Conservation (phyloP, 1,284 basidiomycete genomes). For the Waitea zeae region DNA sequence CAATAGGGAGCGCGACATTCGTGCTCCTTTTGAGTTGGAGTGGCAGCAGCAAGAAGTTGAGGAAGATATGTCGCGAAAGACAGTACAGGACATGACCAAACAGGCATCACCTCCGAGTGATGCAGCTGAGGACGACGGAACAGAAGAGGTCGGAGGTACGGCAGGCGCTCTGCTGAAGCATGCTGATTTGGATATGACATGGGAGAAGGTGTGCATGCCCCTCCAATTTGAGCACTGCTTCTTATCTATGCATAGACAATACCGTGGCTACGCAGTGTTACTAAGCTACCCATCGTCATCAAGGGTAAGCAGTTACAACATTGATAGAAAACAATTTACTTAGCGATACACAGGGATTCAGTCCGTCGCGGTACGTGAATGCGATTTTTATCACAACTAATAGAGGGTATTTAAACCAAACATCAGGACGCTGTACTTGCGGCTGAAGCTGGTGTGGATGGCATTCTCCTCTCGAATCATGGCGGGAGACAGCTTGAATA, state of each 20-base stretch:
- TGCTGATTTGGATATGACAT: conserved; percentile 58
- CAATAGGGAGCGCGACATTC: conserved; percentile 71
- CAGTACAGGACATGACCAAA: too few relatives aligned
- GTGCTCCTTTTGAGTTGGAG: conserved; percentile 42
- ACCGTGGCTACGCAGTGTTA: conserved; percentile 60
- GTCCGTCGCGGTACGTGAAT: conserved; percentile 44
- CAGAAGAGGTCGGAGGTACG: conserved; percentile 33
- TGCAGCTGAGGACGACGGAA: conserved; percentile 16
- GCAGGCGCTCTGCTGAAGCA: conserved; percentile 46
- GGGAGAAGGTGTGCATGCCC: conserved; percentile 30
- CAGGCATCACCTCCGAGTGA: too few relatives aligned
- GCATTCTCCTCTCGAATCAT: conserved; percentile 84
- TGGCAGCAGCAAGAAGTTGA: conserved; percentile 29
- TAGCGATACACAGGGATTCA: conserved; percentile 32
- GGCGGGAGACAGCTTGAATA: conserved; percentile 78
- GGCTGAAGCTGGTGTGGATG: conserved; percentile 70
- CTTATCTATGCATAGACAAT: conserved; percentile 30
- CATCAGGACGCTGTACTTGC: conserved; percentile 75
- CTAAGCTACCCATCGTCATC: conserved; percentile 68
- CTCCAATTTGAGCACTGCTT: conserved; percentile 3
- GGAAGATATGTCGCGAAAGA: conserved; percentile 11
- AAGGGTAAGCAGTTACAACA: conserved; percentile 50
- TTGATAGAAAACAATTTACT: too few relatives aligned
- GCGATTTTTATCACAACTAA: neutral
- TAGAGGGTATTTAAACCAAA: too few relatives aligned